phyloP scores from a whole-genome alignment of 2,329 filamentous ascomycete genomes.

The Diaporthe nobilis region DNA sequence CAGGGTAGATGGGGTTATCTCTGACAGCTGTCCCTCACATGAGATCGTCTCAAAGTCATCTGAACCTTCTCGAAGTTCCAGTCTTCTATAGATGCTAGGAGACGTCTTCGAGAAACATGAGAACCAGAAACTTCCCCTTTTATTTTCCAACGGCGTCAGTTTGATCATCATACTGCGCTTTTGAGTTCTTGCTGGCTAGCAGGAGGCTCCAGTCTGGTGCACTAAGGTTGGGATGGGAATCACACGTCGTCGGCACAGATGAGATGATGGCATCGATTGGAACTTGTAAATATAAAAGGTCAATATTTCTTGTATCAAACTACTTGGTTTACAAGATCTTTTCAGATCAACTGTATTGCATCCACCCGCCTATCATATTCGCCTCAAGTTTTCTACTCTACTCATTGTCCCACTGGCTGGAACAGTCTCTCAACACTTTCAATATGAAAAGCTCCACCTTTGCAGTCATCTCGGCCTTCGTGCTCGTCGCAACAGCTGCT shows the following conservation, averaged over 20 bases:
- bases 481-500: background rate
- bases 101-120: background rate
- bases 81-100: background rate
- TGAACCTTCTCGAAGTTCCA: background rate
- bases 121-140: background rate
- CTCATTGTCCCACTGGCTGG: background rate
- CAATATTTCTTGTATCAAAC: background rate
- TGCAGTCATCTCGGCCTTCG: background rate
- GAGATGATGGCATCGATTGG: background rate
- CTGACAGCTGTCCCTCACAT: background rate
- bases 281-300: background rate
- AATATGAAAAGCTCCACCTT: background rate
- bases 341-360: background rate
- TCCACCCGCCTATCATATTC: background rate
- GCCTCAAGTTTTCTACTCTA: no score
- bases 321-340: background rate
- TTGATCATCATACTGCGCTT: background rate
- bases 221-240: background rate
- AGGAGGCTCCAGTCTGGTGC: no score
- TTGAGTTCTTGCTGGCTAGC: background rate
- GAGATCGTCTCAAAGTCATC: slow-evolving; percentile 4
- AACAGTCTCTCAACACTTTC: background rate
- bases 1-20: background rate
- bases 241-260: background rate
- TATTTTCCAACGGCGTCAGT: background rate